These are phyloP conservation scores for Trichomonascaceae sp. DNA, from an alignment of 1,139 yeast species.

Conservation along the genomic window DNA sequence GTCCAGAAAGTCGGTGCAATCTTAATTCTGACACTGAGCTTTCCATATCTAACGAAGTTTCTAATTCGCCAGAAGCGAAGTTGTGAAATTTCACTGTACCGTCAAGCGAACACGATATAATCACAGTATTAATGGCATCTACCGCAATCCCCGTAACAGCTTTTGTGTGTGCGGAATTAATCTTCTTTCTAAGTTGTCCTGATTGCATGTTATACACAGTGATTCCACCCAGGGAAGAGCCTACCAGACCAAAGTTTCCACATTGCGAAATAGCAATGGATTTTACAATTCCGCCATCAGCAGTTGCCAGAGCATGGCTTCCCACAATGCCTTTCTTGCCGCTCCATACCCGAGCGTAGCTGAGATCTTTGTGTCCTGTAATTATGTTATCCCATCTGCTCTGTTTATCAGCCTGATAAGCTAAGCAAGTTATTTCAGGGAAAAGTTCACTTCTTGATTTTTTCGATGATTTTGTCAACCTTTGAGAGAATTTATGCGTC, in stretches of 20 bases:
- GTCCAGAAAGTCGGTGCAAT: slow-evolving; percentile 75
- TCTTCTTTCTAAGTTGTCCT: slow-evolving; percentile 64
- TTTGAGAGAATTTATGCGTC: slow-evolving; percentile 85
- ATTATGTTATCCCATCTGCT: slow-evolving; percentile 94
- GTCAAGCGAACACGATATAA: slow-evolving; percentile 86
- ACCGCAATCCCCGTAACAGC: slow-evolving; percentile 85
- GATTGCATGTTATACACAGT: slow-evolving; percentile 88
- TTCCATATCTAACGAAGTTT: slow-evolving; percentile 63
- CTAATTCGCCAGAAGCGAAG: slow-evolving; percentile 62
- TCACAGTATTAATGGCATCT: slow-evolving; percentile 81
- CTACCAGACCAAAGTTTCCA: slow-evolving; percentile 92
- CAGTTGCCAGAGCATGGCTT: slow-evolving; percentile 58
- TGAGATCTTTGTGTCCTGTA: slow-evolving; percentile 85
- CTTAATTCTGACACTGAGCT: slow-evolving; percentile 75
- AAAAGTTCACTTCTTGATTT: slow-evolving; percentile 50
- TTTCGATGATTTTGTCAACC: slow-evolving; percentile 30
- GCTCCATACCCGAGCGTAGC: slow-evolving; percentile 89
- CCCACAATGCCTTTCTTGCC: slow-evolving; percentile 80
- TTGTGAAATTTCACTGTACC: slow-evolving; percentile 86
- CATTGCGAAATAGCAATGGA: slow-evolving; percentile 80
- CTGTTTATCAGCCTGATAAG: slow-evolving; percentile 70
- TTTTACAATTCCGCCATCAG: slow-evolving; percentile 78
- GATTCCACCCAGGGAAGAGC: slow-evolving; percentile 86
- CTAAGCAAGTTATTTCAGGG: slow-evolving; percentile 67
- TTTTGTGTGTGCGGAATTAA: slow-evolving; percentile 56